These are phyloP conservation scores for Cryptosporidium viatorum DNA, from an alignment of 169 alveolate species.

Conservation along the genomic window DNA sequence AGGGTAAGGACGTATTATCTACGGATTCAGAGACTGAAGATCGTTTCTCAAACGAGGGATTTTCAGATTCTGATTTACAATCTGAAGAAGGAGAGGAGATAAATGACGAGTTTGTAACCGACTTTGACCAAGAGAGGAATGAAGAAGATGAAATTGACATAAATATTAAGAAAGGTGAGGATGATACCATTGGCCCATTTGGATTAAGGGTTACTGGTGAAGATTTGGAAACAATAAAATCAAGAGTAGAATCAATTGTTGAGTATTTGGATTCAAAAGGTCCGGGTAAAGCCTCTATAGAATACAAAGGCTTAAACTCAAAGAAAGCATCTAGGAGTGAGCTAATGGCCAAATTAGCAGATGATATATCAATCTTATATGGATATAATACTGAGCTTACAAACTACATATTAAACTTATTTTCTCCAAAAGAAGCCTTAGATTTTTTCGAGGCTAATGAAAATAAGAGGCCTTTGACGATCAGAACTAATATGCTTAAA, in stretches of 20 bases:
- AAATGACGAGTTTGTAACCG: slow-evolving; percentile 48
- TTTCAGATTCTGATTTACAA: slow-evolving; percentile 33
- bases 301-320: slow-evolving; percentile 48
- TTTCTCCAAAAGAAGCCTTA: slow-evolving; percentile 92
- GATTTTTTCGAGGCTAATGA: slow-evolving; percentile 93
- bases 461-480: slow-evolving; percentile 89
- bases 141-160: slow-evolving; percentile 77
- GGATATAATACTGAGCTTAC: slow-evolving; percentile 92
- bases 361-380: slow-evolving; percentile 85
- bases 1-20: slow-evolving; percentile 42
- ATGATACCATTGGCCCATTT: slow-evolving; percentile 78
- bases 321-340: slow-evolving; percentile 73
- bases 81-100: slow-evolving; percentile 75
- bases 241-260: slow-evolving; percentile 82
- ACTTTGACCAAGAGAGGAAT: slow-evolving; percentile 76
- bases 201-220: slow-evolving; percentile 85
- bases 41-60: slow-evolving; percentile 5
- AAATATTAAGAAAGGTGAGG: slow-evolving; percentile 74
- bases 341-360: slow-evolving; percentile 80
- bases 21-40: slow-evolving; percentile 39
- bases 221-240: slow-evolving; percentile 80
- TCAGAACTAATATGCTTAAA: slow-evolving; percentile 92
- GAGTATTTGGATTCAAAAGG: slow-evolving; percentile 78
- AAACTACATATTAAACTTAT: slow-evolving; percentile 86
- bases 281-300: slow-evolving; percentile 55